Evolutionary conservation across 2,329 filamentous ascomycete genomes (phyloP).

Genomic region (Monilinia vaccinii-corymbosi): DNA sequence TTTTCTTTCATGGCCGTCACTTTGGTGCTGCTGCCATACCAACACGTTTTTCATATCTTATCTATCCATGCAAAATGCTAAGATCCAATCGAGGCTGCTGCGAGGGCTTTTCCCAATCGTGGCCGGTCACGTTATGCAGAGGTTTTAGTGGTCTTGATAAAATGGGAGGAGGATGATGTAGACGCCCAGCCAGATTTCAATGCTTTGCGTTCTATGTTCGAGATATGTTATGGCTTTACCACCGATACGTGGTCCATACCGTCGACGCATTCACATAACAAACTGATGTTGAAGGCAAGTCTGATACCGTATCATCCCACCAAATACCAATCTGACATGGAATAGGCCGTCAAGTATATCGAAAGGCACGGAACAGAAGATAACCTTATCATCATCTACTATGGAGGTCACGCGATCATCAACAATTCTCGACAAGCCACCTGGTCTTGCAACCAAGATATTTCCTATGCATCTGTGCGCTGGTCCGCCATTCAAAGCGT

Average conservation of each 20-base stretch:
- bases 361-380: slow-evolving; percentile 15
- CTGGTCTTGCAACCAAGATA: slow-evolving; percentile 14
- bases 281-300: slow-evolving; percentile 19
- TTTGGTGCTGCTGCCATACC: neutral
- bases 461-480: slow-evolving; percentile 14
- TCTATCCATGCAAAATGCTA: slow-evolving; percentile 9
- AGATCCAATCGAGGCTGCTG: slow-evolving; percentile 16
- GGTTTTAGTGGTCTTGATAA: slow-evolving; percentile 18
- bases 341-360: slow-evolving; percentile 17
- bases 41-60: neutral
- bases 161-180: slow-evolving; percentile 21
- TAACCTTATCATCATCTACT: slow-evolving; percentile 21
- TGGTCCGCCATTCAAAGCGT: slow-evolving; percentile 20
- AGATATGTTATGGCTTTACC: slow-evolving; percentile 17
- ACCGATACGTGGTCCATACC: slow-evolving; percentile 22
- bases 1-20: neutral
- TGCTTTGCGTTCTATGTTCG: slow-evolving; percentile 17
- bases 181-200: slow-evolving; percentile 16
- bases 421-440: slow-evolving; percentile 16
- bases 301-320: neutral
- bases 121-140: slow-evolving; percentile 19
- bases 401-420: slow-evolving; percentile 20
- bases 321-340: neutral
- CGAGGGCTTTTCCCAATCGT: slow-evolving; percentile 19
- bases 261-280: slow-evolving; percentile 16